Conservation (phyloP, 1,284 basidiomycete genomes). For the Irpex sp. region DNA sequence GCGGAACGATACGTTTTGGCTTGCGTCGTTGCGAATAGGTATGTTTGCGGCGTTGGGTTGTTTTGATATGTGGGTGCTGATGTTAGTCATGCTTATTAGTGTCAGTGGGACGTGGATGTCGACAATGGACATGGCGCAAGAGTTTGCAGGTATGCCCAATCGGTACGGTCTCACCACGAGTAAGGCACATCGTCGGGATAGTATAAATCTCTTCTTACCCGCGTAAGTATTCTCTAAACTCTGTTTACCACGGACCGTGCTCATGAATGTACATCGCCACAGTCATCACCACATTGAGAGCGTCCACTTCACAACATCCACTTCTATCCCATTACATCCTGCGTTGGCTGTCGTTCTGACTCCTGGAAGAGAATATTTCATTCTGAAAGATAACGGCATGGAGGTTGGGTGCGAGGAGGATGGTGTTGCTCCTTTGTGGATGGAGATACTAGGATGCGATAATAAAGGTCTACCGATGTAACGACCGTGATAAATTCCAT, state of each 20-base stretch:
- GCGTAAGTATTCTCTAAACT: conserved; percentile 36
- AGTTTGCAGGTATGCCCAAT: conserved; percentile 48
- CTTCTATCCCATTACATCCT: conserved; percentile 44
- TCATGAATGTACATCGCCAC: neutral
- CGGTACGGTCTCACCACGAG: conserved; percentile 8
- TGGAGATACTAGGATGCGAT: conserved; percentile 51
- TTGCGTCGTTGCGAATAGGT: conserved; percentile 67
- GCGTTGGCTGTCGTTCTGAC: conserved; percentile 68
- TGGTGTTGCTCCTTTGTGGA: conserved; percentile 60
- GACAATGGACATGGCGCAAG: conserved; percentile 59
- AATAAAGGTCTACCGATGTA: conserved; percentile 10
- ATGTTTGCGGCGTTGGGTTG: conserved; percentile 11
- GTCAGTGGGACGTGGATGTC: conserved; percentile 67
- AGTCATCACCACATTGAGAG: conserved; percentile 78
- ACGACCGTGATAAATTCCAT: neutral
- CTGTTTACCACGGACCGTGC: neutral
- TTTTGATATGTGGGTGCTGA: too few relatives aligned
- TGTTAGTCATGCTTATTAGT: conserved; percentile 29
- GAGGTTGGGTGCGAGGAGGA: conserved; percentile 74
- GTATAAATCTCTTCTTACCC: conserved; percentile 59
- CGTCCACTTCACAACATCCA: conserved; percentile 51
- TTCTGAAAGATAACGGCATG: conserved; percentile 71
- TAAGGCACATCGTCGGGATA: conserved; percentile 15
- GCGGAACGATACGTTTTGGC: conserved; percentile 64
- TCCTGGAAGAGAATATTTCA: conserved; percentile 57